phyloP scores from a whole-genome alignment of 345 rosid species.

The Melaleuca quinquenervia region DNA sequence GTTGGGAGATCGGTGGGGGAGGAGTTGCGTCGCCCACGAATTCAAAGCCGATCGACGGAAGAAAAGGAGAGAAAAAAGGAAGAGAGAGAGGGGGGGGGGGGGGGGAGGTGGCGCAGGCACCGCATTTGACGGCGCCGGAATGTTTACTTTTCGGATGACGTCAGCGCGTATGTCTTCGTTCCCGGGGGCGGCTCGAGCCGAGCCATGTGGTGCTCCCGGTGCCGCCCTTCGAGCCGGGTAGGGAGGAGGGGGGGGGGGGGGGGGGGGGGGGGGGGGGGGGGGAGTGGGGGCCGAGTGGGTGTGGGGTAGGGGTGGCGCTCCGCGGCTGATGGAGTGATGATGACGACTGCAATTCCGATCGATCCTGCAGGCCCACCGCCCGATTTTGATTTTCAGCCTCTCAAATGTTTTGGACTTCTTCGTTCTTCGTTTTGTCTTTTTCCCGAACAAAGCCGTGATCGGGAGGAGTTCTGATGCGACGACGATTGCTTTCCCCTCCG shows the following conservation, averaged over 20 bases:
- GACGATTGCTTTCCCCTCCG: too few species aligned
- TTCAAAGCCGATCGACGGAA: background rate
- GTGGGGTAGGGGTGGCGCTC: too few species aligned
- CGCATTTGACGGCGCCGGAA: background rate
- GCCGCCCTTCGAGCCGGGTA: background rate
- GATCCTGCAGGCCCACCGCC: background rate
- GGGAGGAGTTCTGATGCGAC: too few species aligned
- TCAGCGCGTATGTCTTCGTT: background rate
- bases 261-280: too few species aligned
- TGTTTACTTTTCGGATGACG: background rate
- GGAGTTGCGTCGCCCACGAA: background rate
- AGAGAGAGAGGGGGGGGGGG: background rate
- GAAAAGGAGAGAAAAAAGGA: background rate
- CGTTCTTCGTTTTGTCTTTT: too few species aligned
- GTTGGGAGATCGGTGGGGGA: background rate
- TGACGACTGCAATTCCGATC: background rate
- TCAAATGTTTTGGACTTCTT: too few species aligned
- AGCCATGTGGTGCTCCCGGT: background rate
- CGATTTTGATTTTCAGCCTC: background rate
- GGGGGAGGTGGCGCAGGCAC: background rate
- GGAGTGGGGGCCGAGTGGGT: too few species aligned
- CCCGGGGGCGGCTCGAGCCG: background rate
- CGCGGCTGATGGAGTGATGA: background rate
- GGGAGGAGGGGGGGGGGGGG: too few species aligned
- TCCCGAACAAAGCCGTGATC: too few species aligned